phyloP scores from a whole-genome alignment of 1,139 yeast genomes.

The Schizosaccharomyces versatilis region DNA sequence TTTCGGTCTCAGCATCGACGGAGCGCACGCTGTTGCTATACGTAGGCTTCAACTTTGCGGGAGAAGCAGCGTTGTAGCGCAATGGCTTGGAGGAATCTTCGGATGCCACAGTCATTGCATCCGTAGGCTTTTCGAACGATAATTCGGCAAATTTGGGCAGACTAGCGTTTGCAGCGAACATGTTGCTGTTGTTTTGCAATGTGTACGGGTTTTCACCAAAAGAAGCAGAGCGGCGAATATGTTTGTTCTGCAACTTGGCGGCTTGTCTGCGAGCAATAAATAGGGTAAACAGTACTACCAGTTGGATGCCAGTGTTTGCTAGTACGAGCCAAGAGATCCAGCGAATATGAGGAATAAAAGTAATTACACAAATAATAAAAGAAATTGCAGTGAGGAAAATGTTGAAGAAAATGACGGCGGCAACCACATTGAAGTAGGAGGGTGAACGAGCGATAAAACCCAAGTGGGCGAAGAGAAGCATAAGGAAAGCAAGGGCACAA shows the following conservation, averaged over 20 bases:
- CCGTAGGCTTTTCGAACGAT: not conserved
- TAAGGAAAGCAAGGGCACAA: not conserved
- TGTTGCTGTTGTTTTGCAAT: not conserved
- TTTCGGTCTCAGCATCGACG: not conserved
- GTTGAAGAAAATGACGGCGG: not conserved
- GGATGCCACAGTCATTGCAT: not conserved
- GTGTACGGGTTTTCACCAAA: not conserved
- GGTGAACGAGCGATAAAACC: not conserved
- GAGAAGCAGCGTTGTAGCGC: not conserved
- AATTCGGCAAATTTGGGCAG: not conserved
- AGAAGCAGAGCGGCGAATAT: not conserved
- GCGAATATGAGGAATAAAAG: not conserved
- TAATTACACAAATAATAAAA: not conserved
- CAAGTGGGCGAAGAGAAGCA: not conserved
- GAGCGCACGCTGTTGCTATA: not conserved
- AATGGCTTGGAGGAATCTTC: not conserved
- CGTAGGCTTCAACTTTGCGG: not conserved
- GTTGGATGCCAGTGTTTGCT: not conserved
- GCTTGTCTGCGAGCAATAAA: not conserved
- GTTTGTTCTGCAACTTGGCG: not conserved
- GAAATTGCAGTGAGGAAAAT: not conserved
- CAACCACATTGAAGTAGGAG: not conserved
- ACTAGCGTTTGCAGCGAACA: not conserved
- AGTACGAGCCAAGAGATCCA: conserved; percentile 2
- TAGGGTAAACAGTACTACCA: not conserved